Percentiles rank a stretch among this genome's conserved stretches.
Evolutionary conservation across 164 flowering plant genomes (phyloP).

Genomic region (Chimonanthus salicifolius): DNA sequence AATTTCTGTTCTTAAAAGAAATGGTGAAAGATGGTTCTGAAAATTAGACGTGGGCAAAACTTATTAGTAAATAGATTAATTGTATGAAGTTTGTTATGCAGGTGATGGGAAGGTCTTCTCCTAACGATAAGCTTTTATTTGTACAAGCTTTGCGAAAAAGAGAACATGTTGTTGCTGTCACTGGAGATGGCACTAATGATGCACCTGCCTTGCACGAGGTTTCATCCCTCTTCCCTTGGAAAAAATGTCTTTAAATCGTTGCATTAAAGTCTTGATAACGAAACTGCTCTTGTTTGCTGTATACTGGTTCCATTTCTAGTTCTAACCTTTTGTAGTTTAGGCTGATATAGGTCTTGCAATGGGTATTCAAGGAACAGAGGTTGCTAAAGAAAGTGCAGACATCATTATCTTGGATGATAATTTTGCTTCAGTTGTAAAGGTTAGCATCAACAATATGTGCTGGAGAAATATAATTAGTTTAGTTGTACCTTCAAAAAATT

Average conservation of each 20-base stretch:
- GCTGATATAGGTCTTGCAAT: slow-evolving; percentile 98
- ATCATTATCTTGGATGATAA: slow-evolving; percentile 96
- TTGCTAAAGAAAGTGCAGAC: slow-evolving; percentile 97
- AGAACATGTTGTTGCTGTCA: slow-evolving; percentile 93
- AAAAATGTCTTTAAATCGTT: too few species aligned
- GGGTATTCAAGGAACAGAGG: slow-evolving; percentile 97
- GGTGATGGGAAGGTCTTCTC: slow-evolving; percentile 99
- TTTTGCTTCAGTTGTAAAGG: slow-evolving; percentile 94
- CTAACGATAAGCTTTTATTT: slow-evolving; percentile 89
- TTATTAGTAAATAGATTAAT: too few species aligned
- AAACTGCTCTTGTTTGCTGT: too few species aligned
- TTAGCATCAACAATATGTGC: slow-evolving; percentile 14
- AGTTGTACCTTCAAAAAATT: neutral
- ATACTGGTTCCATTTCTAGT: neutral
- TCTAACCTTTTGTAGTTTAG: slow-evolving; percentile 28
- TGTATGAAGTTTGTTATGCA: slow-evolving; percentile 18
- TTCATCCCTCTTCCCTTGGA: neutral
- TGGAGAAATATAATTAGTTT: neutral
- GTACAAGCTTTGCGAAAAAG: slow-evolving; percentile 75
- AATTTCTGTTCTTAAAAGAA: too few species aligned
- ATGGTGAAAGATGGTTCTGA: too few species aligned
- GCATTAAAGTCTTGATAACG: too few species aligned
- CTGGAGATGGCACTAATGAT: slow-evolving; percentile 99
- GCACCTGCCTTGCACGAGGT: slow-evolving; percentile 99
- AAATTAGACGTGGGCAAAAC: too few species aligned